Evolutionary conservation across 768 basidiomycete genomes (phyloP), one percentile per base, ranked within the genome.

Genomic region (Solioccasus polychromus): DNA sequence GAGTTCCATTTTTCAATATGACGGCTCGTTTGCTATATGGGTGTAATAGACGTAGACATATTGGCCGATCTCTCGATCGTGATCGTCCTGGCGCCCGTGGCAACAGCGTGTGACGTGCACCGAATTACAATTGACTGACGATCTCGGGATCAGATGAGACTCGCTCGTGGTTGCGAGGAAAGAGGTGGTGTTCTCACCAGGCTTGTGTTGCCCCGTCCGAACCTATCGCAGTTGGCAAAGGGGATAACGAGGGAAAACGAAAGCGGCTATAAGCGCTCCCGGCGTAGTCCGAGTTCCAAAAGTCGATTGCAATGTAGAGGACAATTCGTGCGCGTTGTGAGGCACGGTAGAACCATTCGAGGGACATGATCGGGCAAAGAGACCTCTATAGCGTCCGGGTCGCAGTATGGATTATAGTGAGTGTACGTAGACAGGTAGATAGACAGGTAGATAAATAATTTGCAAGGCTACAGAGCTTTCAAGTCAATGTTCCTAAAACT

Each of bases 401-500:
- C 60, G 60, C 56, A 38, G 39, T 39, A 50, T 48, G 48, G 0
- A 48, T 52, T 55, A 51, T 19, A 42, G 17, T 14, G n/a, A 31
- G 30, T 28, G 15, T 8, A 34, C 17, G 17, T 38, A 48, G 12
- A 32, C 8, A 32, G n/a, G n/a, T 5, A 32, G 31, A 32, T 5
- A 32, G 14, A 32, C 31, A 32, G 8, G n/a, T 12, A 8, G 31
- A 32, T 12, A 32, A 34, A 34, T 4, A 48, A n/a, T n/a, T n/a
- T n/a, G n/a, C n/a, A n/a, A n/a, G n/a, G n/a, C n/a, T n/a, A n/a
- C n/a, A n/a, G n/a, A n/a, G n/a, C n/a, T n/a, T n/a, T n/a, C n/a
- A n/a, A n/a, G n/a, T n/a, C n/a, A n/a, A 50, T 39, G 48, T 49
- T 54, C 51, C 46, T 45, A 48, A 37, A 42, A 45, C 47, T 54